Conservation (phyloP, 306 rosid species). For the Lathyrus oleraceus region DNA sequence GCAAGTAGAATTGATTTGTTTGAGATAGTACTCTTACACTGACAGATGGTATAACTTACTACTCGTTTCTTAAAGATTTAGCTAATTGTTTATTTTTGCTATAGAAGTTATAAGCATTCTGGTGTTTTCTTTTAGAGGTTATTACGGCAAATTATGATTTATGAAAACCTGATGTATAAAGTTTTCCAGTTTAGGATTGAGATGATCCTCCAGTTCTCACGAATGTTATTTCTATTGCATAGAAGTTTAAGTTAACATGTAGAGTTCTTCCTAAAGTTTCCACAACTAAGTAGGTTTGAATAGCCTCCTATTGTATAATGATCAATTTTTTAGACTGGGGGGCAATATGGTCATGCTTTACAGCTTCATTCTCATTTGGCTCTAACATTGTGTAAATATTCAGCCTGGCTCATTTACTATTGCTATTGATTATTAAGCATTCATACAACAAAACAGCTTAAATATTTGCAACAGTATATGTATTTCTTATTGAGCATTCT, state of each 20-base stretch:
- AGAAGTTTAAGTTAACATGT: background rate
- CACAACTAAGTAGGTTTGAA: background rate
- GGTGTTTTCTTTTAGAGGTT: constrained; percentile 15
- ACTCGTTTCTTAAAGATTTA: constrained; percentile 3
- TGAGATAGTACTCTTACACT: background rate
- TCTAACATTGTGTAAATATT: background rate
- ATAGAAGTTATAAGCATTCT: constrained; percentile 13
- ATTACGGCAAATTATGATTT: constrained; percentile 4
- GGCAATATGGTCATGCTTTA: background rate
- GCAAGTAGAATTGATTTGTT: constrained; percentile 53
- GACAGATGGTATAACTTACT: constrained; percentile 20
- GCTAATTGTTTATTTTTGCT: constrained; percentile 22
- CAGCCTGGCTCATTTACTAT: constrained; percentile 18
- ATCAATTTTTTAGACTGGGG: background rate
- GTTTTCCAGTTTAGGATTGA: background rate
- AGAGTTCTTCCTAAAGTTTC: background rate
- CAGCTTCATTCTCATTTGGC: constrained; percentile 6
- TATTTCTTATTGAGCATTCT: constrained; percentile 17
- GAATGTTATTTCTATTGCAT: background rate
- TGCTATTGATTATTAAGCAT: background rate
- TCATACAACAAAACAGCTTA: constrained; percentile 12
- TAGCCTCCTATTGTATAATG: background rate
- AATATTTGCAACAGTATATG: background rate
- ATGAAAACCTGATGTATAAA: background rate
- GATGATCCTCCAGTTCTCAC: background rate